Conservation (phyloP, 1,284 basidiomycete genomes). For the Cryptococcus neoformans region DNA sequence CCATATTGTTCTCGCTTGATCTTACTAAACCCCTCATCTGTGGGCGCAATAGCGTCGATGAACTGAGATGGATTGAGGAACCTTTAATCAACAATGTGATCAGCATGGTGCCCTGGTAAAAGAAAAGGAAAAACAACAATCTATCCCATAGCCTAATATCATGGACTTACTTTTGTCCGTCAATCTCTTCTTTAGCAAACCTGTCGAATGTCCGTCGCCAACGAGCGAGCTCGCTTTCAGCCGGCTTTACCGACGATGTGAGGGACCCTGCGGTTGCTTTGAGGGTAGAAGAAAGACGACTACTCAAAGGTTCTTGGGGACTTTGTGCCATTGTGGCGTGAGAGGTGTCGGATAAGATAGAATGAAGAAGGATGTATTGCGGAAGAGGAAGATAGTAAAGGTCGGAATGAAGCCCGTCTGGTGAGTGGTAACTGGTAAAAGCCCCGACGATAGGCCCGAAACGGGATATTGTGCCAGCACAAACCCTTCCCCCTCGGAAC, state of each 20-base stretch:
- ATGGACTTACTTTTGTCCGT: slow-evolving; percentile 72
- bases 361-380: no score
- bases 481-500: no score
- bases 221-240: slow-evolving; percentile 74
- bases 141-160: background rate
- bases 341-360: no score
- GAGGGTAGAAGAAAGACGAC: slow-evolving; percentile 23
- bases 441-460: no score
- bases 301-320: slow-evolving; percentile 13
- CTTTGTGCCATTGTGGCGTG: background rate
- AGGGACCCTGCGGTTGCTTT: slow-evolving; percentile 47
- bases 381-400: no score
- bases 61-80: slow-evolving; percentile 80
- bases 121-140: background rate
- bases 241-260: slow-evolving; percentile 64
- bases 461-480: no score
- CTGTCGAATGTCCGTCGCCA: slow-evolving; percentile 83
- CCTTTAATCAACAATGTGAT: slow-evolving; percentile 42
- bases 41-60: slow-evolving; percentile 86
- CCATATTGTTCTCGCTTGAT: slow-evolving; percentile 82
- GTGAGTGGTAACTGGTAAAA: no score
- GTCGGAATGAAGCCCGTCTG: no score
- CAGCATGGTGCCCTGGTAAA: background rate
- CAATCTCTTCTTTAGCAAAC: slow-evolving; percentile 66
- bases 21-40: slow-evolving; percentile 69